A percentile compares a stretch with the other conserved stretches of the same genome.
These are phyloP conservation scores for Blastobotrys illinoisensis DNA, from an alignment of 1,139 yeast genomes.

Conservation along the genomic window DNA sequence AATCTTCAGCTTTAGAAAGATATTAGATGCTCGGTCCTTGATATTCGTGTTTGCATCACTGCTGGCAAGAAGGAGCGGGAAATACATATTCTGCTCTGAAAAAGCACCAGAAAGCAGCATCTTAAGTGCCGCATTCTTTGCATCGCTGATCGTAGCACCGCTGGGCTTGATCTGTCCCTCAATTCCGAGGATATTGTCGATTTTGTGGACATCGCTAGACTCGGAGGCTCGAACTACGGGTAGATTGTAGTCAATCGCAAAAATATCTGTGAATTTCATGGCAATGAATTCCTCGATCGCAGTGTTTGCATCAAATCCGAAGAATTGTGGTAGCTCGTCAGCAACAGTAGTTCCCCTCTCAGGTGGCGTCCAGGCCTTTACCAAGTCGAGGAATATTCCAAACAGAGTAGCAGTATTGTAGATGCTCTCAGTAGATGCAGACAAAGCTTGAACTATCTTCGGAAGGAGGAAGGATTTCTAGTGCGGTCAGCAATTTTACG, in stretches of 20 bases:
- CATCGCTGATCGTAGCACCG: not conserved
- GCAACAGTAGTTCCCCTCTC: conserved; percentile 43
- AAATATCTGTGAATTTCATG: conserved; percentile 47
- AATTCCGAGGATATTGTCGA: not conserved
- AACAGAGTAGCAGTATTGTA: conserved; percentile 53
- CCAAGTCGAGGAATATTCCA: conserved; percentile 51
- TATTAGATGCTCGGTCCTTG: conserved; percentile 46
- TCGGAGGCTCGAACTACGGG: not conserved
- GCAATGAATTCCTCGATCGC: conserved; percentile 43
- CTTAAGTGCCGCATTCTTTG: conserved; percentile 14
- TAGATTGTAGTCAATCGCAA: conserved; percentile 25
- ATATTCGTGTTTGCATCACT: conserved; percentile 54
- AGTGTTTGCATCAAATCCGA: conserved; percentile 26
- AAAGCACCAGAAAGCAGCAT: conserved; percentile 39
- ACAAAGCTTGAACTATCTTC: not conserved
- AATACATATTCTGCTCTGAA: conserved; percentile 32
- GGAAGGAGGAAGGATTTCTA: conserved; percentile 3
- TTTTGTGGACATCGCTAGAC: not conserved
- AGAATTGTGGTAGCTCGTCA: conserved; percentile 32
- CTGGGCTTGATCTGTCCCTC: not conserved
- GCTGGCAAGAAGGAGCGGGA: conserved; percentile 53
- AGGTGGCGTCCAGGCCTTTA: conserved; percentile 48
- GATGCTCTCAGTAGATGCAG: not conserved
- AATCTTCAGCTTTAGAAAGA: conserved; percentile 46
- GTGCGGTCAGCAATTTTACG: conserved; percentile 2